Base-by-base conservation (phyloP, 192 early-diverging fungal genomes). In the Coemansia sp. region DNA sequence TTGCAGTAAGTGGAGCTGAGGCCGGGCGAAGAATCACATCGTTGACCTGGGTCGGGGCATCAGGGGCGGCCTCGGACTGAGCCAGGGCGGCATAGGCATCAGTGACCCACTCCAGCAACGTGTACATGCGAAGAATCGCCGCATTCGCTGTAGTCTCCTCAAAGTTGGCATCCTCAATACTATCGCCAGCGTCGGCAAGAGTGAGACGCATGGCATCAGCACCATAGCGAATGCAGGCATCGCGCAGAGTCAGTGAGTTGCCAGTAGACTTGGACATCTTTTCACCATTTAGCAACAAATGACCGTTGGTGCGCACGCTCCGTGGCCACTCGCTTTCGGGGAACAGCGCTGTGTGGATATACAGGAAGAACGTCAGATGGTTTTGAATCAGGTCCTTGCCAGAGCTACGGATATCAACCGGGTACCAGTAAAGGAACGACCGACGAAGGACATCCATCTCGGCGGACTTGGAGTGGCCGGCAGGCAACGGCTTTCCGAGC, bases 211-310 rank as follows among this genome's bases (percentile, higher is more conserved):
- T 92, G 33, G 95, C 97, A 69, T 99, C 97, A 39, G 97, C 95
- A 60, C 97, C 94, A 59, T 90, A 99, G 59, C 84, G 87, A 30
- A 85, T 82, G 33, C 91, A 72, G 14, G 89, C 84, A 51, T 97
- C 87, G 49, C 72, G 63, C 53, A 95, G 69, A 39, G 87, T 95
- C 78, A 98, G 72, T 65, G 93, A 95, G 83, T 97, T 99, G 40
- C 97, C 97, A 9, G 91, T 95, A 17, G 89, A 93, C 78, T 99
- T 99, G 60, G 91, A 86, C 97, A 99, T 99, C 85, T 99, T 99
- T 25, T 93, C 89, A 40, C 84, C 73, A 77, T 99, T 97, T 55
- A 99, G 72, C 75, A 95, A 81, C 78, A 99, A 81, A 67, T 97
- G 95, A 37, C 97, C 95, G 80, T 99, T 99, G 56, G 83, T 81